These are phyloP conservation scores for Chaetomium sp. DNA, from an alignment of 2,329 filamentous ascomycete genomes.

Conservation along the genomic window DNA sequence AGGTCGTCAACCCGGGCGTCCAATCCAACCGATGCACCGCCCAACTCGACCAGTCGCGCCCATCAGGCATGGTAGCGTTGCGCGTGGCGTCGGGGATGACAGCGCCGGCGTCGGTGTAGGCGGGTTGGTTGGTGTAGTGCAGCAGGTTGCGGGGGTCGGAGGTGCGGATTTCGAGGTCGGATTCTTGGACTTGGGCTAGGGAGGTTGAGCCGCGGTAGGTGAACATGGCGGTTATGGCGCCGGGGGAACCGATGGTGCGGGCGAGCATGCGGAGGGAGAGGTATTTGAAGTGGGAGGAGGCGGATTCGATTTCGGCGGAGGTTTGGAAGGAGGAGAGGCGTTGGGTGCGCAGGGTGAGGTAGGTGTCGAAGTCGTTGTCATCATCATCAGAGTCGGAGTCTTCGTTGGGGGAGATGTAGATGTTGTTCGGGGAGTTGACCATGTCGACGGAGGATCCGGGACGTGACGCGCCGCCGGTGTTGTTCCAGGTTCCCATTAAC, in stretches of 20 bases:
- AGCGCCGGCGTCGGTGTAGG: slow-evolving; percentile 39
- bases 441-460: slow-evolving; percentile 30
- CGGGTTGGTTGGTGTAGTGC: slow-evolving; percentile 57
- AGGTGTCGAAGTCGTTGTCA: slow-evolving; percentile 35
- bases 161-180: slow-evolving; percentile 49
- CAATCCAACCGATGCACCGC: slow-evolving; percentile 55
- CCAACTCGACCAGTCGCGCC: slow-evolving; percentile 47
- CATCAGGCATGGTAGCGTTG: slow-evolving; percentile 41
- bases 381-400: too few relatives aligned
- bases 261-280: slow-evolving; percentile 45
- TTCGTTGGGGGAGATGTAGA: slow-evolving; percentile 44
- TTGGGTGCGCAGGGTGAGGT: slow-evolving; percentile 42
- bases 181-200: slow-evolving; percentile 40
- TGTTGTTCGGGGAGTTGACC: slow-evolving; percentile 38
- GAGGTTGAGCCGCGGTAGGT: slow-evolving; percentile 39
- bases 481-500: slow-evolving; percentile 37
- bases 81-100: slow-evolving; percentile 41
- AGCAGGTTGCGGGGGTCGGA: slow-evolving; percentile 37
- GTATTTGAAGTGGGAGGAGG: slow-evolving; percentile 31
- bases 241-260: slow-evolving; percentile 41
- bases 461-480: slow-evolving; percentile 22
- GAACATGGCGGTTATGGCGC: slow-evolving; percentile 48
- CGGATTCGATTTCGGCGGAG: slow-evolving; percentile 42
- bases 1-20: slow-evolving; percentile 46
- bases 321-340: slow-evolving; percentile 40